Evolutionary conservation across 768 basidiomycete genomes (phyloP), one percentile per base, ranked within the genome.

Genomic region (Tulasnella sp.): DNA sequence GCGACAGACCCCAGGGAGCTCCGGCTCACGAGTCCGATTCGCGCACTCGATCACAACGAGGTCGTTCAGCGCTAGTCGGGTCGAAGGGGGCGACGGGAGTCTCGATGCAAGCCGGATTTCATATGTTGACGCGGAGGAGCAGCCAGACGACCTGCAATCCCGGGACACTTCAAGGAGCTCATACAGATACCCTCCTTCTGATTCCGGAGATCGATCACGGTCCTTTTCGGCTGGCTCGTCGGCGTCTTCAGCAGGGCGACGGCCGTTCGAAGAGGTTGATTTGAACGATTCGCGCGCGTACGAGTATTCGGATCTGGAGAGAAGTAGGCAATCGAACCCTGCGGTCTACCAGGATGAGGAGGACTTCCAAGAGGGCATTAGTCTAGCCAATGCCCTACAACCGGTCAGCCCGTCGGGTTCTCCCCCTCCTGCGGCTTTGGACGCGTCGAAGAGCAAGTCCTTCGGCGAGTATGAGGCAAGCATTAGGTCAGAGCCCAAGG

Each of bases 21-120:
- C 66, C 19, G 66, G 66, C 66, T 67, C 66, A 16, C 69, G 69
- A 12, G 69, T 70, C 12, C 39, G 69, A n/a, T 70, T 70, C 69
- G 69, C 69, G 35, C 39, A 42, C 34, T 39, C 69, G 5, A 37
- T 70, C 52, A 47, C 29, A 42, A 70, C 69, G 2, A 17, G 69
- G 36, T 70, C 69, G 12, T 47, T 35, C 69, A 47, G 39, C 40
- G 44, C 39, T 16, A 52, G 47, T 22, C 47, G 47, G 6, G 47
- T 52, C 11, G 69, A 70, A 32, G 44, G 52, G 32, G 9, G 29
- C 22, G 69, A 70, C 3, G 69, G 44, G 44, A 70, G 69, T 29
- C n/a, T 62, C 36, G 69, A 70, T 14, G 42, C 59, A 17, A 70
- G 47, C 44, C 11, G 59, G 69, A 52, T 70, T 37, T 70, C 69